These are phyloP conservation scores for Cymbomonas tetramitiformis DNA, from an alignment of 139 green algal species.

Conservation along the genomic window DNA sequence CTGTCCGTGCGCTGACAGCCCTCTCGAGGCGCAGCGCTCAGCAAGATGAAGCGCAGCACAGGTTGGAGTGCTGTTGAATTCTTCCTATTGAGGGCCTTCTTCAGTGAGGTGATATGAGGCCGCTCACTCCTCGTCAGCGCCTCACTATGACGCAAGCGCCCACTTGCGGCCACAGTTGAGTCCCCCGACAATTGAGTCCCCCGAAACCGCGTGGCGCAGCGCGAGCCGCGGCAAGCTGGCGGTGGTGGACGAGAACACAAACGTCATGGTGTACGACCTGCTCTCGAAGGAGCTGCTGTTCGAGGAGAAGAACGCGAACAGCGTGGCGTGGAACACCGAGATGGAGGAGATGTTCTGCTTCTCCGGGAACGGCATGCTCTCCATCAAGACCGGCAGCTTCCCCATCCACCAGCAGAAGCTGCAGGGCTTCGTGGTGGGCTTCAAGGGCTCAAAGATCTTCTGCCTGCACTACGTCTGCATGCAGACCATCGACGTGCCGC, in stretches of 20 bases:
- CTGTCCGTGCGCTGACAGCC: no score
- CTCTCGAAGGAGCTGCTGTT: constrained; percentile 50
- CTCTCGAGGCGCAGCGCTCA: no score
- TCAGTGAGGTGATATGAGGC: no score
- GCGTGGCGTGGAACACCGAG: constrained; percentile 61
- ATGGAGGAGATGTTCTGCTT: constrained; percentile 76
- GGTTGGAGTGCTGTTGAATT: no score
- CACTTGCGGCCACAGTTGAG: no score
- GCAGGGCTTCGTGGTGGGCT: constrained; percentile 55
- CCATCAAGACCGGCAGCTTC: constrained; percentile 61
- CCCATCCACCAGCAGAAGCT: constrained; percentile 58
- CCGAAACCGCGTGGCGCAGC: no score
- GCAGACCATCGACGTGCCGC: constrained; percentile 62
- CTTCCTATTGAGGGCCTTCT: no score
- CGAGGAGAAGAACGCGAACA: constrained; percentile 51
- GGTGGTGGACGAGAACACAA: constrained; percentile 57
- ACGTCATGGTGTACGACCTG: constrained; percentile 55
- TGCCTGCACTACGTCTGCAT: constrained; percentile 60
- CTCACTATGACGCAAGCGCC: no score
- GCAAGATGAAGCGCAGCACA: no score
- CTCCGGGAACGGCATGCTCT: constrained; percentile 51
- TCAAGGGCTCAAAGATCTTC: constrained; percentile 62
- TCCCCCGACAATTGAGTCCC: no score
- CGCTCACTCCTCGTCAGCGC: no score
- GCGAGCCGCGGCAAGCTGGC: constrained; percentile 46